These are phyloP conservation scores for Exophiala bonariae DNA, from an alignment of 2,329 filamentous ascomycete species.

Conservation along the genomic window DNA sequence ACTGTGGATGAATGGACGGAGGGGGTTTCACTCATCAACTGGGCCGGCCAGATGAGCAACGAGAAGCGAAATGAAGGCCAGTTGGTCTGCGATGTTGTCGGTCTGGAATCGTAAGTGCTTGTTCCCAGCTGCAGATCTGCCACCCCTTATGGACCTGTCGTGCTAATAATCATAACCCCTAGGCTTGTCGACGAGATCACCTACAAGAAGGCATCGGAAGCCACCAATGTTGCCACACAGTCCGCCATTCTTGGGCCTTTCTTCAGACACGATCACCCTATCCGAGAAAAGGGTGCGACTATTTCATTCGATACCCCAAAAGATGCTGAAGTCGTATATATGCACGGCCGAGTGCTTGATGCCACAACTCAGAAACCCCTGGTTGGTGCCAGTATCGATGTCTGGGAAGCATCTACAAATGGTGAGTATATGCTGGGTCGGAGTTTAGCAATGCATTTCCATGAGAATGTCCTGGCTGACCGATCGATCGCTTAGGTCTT, in stretches of 20 bases:
- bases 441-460: no score
- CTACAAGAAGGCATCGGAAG: constrained; percentile 60
- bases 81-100: constrained; percentile 58
- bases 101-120: constrained; percentile 53
- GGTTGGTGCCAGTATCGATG: constrained; percentile 66
- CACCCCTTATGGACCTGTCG: no score
- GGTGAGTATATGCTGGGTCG: no score
- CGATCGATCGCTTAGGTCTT: constrained; percentile 36
- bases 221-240: constrained; percentile 61
- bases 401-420: constrained; percentile 80
- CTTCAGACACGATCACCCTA: constrained; percentile 72
- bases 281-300: constrained; percentile 66
- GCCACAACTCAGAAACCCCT: constrained; percentile 65
- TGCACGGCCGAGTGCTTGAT: constrained; percentile 64
- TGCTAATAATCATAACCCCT: no score
- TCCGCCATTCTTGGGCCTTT: constrained; percentile 84
- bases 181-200: constrained; percentile 78
- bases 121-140: neutral
- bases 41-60: constrained; percentile 63
- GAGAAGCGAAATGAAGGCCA: constrained; percentile 65
- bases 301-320: constrained; percentile 57
- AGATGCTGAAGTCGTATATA: constrained; percentile 58
- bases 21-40: constrained; percentile 59
- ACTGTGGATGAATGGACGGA: constrained; percentile 61
- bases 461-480: constrained; percentile 1